Evolutionary conservation across 257 asterid genomes (phyloP).

Genomic region (Lavandula angustifolia): DNA sequence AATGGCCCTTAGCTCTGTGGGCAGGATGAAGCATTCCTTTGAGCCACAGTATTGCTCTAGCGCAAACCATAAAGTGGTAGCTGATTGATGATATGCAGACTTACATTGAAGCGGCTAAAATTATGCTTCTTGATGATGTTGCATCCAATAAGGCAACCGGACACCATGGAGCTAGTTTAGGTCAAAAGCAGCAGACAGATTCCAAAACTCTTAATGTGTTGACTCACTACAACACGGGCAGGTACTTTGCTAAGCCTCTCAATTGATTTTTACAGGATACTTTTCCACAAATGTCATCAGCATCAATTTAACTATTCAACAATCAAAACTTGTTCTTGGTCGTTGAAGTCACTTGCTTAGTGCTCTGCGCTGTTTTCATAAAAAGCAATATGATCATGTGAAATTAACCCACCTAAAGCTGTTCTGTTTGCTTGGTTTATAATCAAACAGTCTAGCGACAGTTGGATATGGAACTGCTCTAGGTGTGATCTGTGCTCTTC

Average conservation of each 20-base stretch:
- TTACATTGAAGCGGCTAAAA: conserved; percentile 79
- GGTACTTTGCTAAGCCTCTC: conserved; percentile 43
- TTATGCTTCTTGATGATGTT: conserved; percentile 87
- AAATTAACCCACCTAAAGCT: conserved; percentile 18
- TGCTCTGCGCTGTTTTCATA: conserved; percentile 5
- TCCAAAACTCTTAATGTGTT: conserved; percentile 58
- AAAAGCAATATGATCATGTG: conserved; percentile 31
- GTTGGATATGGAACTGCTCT: conserved; percentile 99
- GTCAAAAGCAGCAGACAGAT: conserved; percentile 47
- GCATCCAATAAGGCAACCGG: conserved; percentile 92
- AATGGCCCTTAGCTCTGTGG: conserved; percentile 3
- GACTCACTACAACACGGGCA: conserved; percentile 99
- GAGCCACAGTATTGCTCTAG: too few relatives aligned
- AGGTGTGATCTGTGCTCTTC: conserved; percentile 91
- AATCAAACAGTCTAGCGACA: conserved; percentile 72
- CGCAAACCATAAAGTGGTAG: not conserved
- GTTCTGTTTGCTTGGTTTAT: conserved; percentile 28
- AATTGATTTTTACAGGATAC: not conserved
- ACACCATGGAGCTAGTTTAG: conserved; percentile 66
- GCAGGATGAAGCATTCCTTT: not conserved
- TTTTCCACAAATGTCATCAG: conserved; percentile 21
- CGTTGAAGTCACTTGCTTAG: not conserved
- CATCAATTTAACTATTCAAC: not conserved
- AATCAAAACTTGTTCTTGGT: not conserved
- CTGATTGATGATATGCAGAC: conserved; percentile 45